Conservation (phyloP, 1,139 yeast species). For the Yamadazyma songkhlaensis region DNA sequence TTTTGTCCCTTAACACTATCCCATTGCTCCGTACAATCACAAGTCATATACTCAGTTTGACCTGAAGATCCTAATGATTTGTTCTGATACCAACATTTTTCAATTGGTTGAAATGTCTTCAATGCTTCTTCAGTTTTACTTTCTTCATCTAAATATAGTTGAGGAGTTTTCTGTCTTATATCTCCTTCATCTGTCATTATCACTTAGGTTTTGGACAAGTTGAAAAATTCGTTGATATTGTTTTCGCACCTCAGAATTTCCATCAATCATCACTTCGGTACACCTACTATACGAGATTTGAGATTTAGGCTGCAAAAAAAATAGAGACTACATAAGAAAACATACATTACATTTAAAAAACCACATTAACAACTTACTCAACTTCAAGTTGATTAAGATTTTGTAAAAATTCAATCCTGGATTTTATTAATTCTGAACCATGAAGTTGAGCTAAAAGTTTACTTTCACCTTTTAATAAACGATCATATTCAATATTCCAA, state of each 20-base stretch:
- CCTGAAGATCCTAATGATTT: slow-evolving; percentile 66
- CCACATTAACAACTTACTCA: background rate
- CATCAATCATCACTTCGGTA: too few relatives aligned
- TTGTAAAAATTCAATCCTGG: slow-evolving; percentile 22
- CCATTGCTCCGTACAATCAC: slow-evolving; percentile 72
- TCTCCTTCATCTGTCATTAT: slow-evolving; percentile 4
- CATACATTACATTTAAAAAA: background rate
- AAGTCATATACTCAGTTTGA: slow-evolving; percentile 74
- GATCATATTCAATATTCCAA: slow-evolving; percentile 28
- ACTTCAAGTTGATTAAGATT: background rate
- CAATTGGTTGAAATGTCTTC: slow-evolving; percentile 51
- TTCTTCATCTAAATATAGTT: slow-evolving; percentile 45
- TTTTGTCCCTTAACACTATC: slow-evolving; percentile 38
- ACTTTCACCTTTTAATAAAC: slow-evolving; percentile 15
- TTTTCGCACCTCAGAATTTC: too few relatives aligned
- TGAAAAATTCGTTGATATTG: too few relatives aligned
- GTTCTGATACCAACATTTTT: slow-evolving; percentile 58
- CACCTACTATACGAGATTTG: too few relatives aligned
- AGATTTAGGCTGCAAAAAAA: too few relatives aligned
- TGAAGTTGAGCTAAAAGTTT: slow-evolving; percentile 20
- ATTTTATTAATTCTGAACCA: slow-evolving; percentile 17
- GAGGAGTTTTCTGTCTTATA: slow-evolving; percentile 15
- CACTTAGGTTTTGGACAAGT: too few relatives aligned
- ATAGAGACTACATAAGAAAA: background rate
- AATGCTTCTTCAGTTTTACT: slow-evolving; percentile 74